Base-by-base conservation (phyloP, 805 yeast species). In the Ogataea trehaloabstinens region DNA sequence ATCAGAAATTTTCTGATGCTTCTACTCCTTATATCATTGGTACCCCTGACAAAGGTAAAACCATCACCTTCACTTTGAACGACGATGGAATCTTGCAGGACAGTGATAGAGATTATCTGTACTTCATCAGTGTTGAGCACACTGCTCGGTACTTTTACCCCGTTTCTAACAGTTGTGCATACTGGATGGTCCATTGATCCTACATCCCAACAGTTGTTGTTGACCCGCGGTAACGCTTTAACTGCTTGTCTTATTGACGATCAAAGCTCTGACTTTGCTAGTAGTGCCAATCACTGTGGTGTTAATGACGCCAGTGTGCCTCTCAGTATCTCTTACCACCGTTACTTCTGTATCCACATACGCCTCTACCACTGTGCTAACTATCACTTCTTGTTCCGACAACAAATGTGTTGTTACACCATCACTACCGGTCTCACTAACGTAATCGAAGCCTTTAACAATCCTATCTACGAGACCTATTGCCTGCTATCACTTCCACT, bases 391-490 rank as follows among this genome's bases (percentile, higher is more conserved):
- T 12, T 40, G 45, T 30, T 11, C 31, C 16, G 31, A 40, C 19
- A 13, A 35, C 29, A 38, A 34, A 15, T 55, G 59, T 47, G 31
- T 44, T 18, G 47, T 40, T 33, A 30, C 21, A 19, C 39, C 53
- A 57, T 52, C 19, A 41, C 56, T 6, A 61, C 67, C n/a, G 65
- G 64, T 48, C 50, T 54, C 15, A 57, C 57, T 5, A 46, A 48
- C 18, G 55, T 58, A 24, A 53, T 56, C 18, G 46, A 39, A 12
- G 38, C n/a, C n/a, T n/a, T n/a, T n/a, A n/a, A 40, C n/a, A 42
- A 39, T 28, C 61, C 68, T 31, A 39, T 49, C 15, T 61, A 60
- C 55, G 63, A 68, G 31, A 63, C 70, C 21, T 56, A 49, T 52
- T 64, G 69, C 42, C 69, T 68, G 52, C 29, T 51, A 7, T 30